Conservation (phyloP, 768 basidiomycete genomes). For the Auricularia heimuer region DNA sequence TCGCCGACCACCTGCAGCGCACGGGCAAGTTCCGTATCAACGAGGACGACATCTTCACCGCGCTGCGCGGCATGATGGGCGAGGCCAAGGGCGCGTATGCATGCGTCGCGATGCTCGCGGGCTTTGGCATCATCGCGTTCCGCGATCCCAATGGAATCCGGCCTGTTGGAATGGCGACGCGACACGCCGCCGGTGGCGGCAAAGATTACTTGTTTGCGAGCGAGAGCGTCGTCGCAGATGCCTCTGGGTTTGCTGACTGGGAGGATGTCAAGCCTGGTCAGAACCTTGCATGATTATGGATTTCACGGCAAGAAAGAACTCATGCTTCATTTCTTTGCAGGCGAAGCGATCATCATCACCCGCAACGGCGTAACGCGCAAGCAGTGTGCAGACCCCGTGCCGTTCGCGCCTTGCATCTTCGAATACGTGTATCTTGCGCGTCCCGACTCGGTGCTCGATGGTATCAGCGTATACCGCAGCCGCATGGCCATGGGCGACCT, state of each 20-base stretch:
- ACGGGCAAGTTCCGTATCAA: slow-evolving; percentile 99
- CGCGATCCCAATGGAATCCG: slow-evolving; percentile 96
- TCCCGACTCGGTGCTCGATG: slow-evolving; percentile 95
- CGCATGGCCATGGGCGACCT: slow-evolving; percentile 99
- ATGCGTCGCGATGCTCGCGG: slow-evolving; percentile 97
- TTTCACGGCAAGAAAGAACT: too few species aligned
- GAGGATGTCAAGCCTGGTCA: slow-evolving; percentile 84
- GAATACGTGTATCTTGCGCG: slow-evolving; percentile 98
- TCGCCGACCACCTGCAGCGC: slow-evolving; percentile 94
- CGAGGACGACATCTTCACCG: slow-evolving; percentile 97
- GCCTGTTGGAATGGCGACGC: slow-evolving; percentile 76
- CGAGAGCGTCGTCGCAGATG: slow-evolving; percentile 95
- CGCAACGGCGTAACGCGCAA: slow-evolving; percentile 65
- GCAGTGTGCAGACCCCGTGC: slow-evolving; percentile 55
- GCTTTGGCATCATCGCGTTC: slow-evolving; percentile 96
- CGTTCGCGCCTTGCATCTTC: slow-evolving; percentile 95
- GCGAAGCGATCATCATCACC: slow-evolving; percentile 95
- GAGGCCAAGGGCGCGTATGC: slow-evolving; percentile 91
- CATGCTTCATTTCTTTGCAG: slow-evolving; percentile 26
- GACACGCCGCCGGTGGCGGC: slow-evolving; percentile 45
- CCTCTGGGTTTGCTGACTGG: slow-evolving; percentile 85
- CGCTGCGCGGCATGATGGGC: slow-evolving; percentile 80
- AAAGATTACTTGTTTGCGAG: slow-evolving; percentile 86
- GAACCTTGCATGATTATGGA: too few species aligned
- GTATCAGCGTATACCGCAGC: slow-evolving; percentile 92